phyloP scores from a whole-genome alignment of 371 early-diverging fungal species.

The Zychaea mexicana region DNA sequence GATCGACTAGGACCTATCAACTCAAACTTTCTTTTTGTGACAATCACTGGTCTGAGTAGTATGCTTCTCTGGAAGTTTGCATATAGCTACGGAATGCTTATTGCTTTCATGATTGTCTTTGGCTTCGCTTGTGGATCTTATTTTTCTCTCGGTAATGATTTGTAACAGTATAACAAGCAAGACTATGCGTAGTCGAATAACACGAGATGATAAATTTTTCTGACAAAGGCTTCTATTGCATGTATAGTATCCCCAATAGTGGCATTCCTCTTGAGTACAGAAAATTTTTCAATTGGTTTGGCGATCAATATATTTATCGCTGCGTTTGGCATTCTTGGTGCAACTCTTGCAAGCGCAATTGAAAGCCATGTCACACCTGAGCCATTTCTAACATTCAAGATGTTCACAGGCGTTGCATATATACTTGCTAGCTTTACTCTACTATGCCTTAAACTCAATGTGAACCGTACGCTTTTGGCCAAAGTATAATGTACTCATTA shows the following conservation, averaged over 20 bases:
- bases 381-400: conserved; percentile 33
- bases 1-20: conserved; percentile 54
- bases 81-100: conserved; percentile 26
- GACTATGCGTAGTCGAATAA: too few relatives aligned
- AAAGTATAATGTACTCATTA: conserved; percentile 7
- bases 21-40: conserved; percentile 30
- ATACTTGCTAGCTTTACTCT: conserved; percentile 29
- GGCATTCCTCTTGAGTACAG: conserved; percentile 25
- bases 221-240: too few relatives aligned
- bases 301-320: conserved; percentile 29
- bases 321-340: conserved; percentile 31
- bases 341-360: conserved; percentile 38
- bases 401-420: conserved; percentile 35
- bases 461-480: conserved; percentile 15
- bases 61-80: conserved; percentile 55
- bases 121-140: conserved; percentile 44
- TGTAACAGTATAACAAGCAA: not conserved
- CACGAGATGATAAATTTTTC: too few relatives aligned
- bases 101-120: conserved; percentile 33
- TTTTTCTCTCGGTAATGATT: conserved; percentile 27
- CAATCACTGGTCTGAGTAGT: conserved; percentile 31
- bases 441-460: conserved; percentile 25
- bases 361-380: conserved; percentile 18
- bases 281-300: conserved; percentile 30
- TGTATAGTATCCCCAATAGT: conserved; percentile 35